Percentiles rank a stretch among this genome's conserved stretches.
Conservation (phyloP, 2,329 filamentous ascomycete species). For the Lecanosticta acicola region DNA sequence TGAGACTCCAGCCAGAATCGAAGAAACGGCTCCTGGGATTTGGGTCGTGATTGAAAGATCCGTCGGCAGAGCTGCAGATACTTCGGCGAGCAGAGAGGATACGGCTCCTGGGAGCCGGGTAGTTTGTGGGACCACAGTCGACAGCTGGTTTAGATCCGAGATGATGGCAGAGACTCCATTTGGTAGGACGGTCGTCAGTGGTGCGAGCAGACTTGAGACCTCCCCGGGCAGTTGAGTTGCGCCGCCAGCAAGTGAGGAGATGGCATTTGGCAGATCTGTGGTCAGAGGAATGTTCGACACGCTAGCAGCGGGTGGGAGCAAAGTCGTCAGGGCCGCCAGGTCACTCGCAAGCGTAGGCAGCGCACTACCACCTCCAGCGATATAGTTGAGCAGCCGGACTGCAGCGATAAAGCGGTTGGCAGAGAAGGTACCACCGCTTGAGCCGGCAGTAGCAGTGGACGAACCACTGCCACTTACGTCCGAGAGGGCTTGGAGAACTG, state of each 20-base stretch:
- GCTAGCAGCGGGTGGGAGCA: slow-evolving; percentile 4
- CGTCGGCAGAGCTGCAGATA: neutral
- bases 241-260: neutral
- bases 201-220: neutral
- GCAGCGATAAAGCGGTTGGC: neutral
- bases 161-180: slow-evolving; percentile 4
- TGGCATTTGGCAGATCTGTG: slow-evolving; percentile 1
- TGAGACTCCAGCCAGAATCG: neutral
- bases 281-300: slow-evolving; percentile 1
- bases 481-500: slow-evolving; percentile 13
- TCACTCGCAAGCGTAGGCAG: slow-evolving; percentile 5
- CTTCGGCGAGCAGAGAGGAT: slow-evolving; percentile 1
- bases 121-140: slow-evolving; percentile 4
- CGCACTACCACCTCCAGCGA: slow-evolving; percentile 7
- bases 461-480: neutral
- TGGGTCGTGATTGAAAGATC: neutral
- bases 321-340: slow-evolving; percentile 5
- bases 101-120: neutral
- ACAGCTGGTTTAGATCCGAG: neutral
- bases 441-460: neutral
- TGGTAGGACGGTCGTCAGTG: slow-evolving; percentile 1
- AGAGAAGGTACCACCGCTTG: too few relatives aligned
- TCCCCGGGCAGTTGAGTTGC: neutral
- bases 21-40: neutral
- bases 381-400: slow-evolving; percentile 21